Conservation (phyloP, 768 basidiomycete genomes). For the Mycena polygramma region DNA sequence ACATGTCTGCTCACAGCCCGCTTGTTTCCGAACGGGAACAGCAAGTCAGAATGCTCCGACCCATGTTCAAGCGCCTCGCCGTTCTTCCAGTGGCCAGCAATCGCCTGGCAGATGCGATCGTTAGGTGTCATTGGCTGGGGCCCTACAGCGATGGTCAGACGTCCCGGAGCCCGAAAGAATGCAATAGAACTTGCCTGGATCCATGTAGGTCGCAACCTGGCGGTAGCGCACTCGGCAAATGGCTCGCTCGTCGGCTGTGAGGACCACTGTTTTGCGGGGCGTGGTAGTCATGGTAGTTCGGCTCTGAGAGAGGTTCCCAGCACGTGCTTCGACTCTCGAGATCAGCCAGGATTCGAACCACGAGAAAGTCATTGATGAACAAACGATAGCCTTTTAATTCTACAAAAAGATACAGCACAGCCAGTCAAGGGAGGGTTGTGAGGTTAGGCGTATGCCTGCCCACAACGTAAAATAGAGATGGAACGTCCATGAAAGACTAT, state of each 20-base stretch:
- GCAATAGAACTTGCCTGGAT: constrained; percentile 17
- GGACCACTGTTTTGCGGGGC: constrained; percentile 23
- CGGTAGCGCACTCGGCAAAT: constrained; percentile 34
- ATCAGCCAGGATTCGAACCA: too few relatives aligned
- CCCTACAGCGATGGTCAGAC: not conserved
- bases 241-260: constrained; percentile 16
- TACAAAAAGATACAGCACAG: too few relatives aligned
- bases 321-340: not conserved
- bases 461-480: too few relatives aligned
- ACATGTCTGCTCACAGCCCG: constrained; percentile 31
- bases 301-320: not conserved
- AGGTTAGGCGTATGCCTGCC: too few relatives aligned
- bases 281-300: constrained; percentile 27
- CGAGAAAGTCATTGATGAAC: too few relatives aligned
- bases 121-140: constrained; percentile 12
- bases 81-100: constrained; percentile 25
- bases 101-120: constrained; percentile 28
- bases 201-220: constrained; percentile 28
- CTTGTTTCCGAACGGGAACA: constrained; percentile 32
- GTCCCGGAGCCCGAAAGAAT: not conserved
- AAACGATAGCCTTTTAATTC: too few relatives aligned
- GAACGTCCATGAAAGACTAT: too few relatives aligned
- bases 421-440: too few relatives aligned
- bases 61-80: constrained; percentile 22
- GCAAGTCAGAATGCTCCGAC: constrained; percentile 13